Evolutionary conservation across 768 basidiomycete genomes (phyloP), one percentile per base, ranked within the genome.

Genomic region (Kwoniella dendrophila): DNA sequence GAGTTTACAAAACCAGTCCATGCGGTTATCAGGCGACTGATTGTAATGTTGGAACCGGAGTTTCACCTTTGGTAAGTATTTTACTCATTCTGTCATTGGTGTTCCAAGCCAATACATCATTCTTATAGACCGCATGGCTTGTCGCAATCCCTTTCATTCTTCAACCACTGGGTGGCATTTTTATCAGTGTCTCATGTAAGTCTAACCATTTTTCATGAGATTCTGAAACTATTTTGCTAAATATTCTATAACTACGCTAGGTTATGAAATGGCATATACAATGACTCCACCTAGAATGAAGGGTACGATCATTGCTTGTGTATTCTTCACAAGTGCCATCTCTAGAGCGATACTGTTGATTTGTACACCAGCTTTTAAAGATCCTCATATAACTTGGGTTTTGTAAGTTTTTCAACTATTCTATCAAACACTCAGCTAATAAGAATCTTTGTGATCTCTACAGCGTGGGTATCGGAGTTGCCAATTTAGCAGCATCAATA

Each of bases 201-300:
- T 62, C 8, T 8, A 36, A 3, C 11, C 26, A 29, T 24, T 20
- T 20, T n/a, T 6, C 18, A 11, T 36, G 8, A 4, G n/a, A 33
- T 11, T 3, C 43, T n/a, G 8, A 36, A 11, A 5, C 6, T 11
- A 11, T 62, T 20, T 20, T 24, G 18, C 44, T 36, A 7, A 27
- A 8, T 1, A 48, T 32, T 33, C 0, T 7, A 53, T n/a, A n/a
- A n/a, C n/a, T 62, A n/a, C 18, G 18, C 20, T 69, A 10, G 64
- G 65, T 2, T 75, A 77, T 56, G 73, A 77, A 63, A 55, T 73
- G 38, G 75, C 75, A 4, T 73, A 74, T 61, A 71, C 70, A 30
- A 61, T 65, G 38, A 68, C 73, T 7, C 75, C 75, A 1, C 62
- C 63, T 40, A 49, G 68, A 44, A 75, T 72, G 71, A 70, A 73